Percentiles rank a stretch among this genome's conserved stretches.
These are phyloP conservation scores for Verticillium nubilum DNA, from an alignment of 2,329 filamentous ascomycete species.

Conservation along the genomic window DNA sequence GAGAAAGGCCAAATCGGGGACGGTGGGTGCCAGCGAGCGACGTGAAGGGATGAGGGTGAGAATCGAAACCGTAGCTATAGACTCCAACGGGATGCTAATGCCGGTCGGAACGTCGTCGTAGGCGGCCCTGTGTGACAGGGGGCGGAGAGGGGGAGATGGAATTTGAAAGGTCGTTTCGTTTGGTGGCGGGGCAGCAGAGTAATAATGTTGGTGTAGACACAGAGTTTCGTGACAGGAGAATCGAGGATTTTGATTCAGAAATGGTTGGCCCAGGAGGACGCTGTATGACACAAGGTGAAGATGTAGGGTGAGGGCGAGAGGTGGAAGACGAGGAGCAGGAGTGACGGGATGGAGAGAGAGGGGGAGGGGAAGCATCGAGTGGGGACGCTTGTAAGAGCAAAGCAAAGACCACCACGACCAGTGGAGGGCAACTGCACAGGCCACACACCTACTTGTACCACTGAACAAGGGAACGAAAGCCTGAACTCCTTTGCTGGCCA, in stretches of 20 bases:
- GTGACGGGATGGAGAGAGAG: background rate
- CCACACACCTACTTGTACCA: background rate
- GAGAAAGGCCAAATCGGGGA: background rate
- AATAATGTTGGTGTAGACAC: background rate
- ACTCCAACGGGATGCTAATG: background rate
- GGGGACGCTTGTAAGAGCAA: background rate
- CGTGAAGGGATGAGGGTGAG: background rate
- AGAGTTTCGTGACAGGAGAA: background rate
- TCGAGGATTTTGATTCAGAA: background rate
- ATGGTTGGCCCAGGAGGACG: background rate
- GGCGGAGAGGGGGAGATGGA: background rate
- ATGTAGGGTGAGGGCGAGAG: background rate
- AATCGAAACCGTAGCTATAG: background rate
- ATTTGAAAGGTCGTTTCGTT: background rate
- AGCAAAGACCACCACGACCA: background rate
- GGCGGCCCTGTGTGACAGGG: background rate
- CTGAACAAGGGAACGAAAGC: background rate
- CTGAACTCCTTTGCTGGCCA: background rate
- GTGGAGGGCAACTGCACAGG: background rate
- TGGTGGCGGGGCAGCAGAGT: background rate
- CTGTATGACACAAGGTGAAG: background rate
- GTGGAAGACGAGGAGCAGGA: background rate
- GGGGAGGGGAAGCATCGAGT: background rate
- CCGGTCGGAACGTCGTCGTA: background rate
- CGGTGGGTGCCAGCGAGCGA: background rate